Percentiles rank a stretch among this genome's conserved stretches.
These are phyloP conservation scores for Tothia fuscella DNA, from an alignment of 2,329 filamentous ascomycete species.

Conservation along the genomic window DNA sequence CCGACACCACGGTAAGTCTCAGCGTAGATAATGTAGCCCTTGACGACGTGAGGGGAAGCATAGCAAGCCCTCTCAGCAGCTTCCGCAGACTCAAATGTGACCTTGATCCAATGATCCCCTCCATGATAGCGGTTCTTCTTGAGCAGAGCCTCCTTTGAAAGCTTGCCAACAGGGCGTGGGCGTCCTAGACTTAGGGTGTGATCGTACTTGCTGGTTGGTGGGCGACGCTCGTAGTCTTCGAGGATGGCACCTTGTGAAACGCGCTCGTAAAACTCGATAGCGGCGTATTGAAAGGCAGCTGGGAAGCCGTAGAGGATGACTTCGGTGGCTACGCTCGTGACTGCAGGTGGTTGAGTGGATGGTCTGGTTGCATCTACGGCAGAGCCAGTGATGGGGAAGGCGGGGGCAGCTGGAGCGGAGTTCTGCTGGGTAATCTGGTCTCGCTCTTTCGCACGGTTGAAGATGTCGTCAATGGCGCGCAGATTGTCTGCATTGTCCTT, in stretches of 20 bases:
- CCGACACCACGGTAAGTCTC: conserved; percentile 34
- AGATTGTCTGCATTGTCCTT: conserved; percentile 32
- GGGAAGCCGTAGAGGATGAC: conserved; percentile 76
- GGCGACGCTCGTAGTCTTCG: conserved; percentile 82
- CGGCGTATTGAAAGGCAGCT: conserved; percentile 61
- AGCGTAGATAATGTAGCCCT: conserved; percentile 36
- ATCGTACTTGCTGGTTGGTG: conserved; percentile 64
- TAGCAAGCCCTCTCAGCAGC: conserved; percentile 37
- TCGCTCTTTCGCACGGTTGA: conserved; percentile 18
- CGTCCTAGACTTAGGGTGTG: conserved; percentile 56
- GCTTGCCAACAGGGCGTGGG: conserved; percentile 46
- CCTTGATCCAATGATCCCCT: conserved; percentile 76
- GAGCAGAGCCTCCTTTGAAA: conserved; percentile 60
- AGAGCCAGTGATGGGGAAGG: conserved; percentile 13
- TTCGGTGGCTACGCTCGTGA: conserved; percentile 50
- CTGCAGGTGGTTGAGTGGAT: conserved; percentile 28
- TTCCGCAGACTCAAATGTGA: conserved; percentile 38
- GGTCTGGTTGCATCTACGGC: conserved; percentile 14
- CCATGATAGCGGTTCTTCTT: conserved; percentile 74
- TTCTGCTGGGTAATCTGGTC: conserved; percentile 9
- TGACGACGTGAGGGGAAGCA: conserved; percentile 34
- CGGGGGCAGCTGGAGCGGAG: conserved; percentile 16
- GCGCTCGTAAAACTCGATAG: conserved; percentile 77
- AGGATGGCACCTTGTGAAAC: conserved; percentile 70
- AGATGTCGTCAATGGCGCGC: conserved; percentile 35